These are phyloP conservation scores for Cyphellophora europaea DNA, from an alignment of 2,329 filamentous ascomycete genomes.

Conservation along the genomic window DNA sequence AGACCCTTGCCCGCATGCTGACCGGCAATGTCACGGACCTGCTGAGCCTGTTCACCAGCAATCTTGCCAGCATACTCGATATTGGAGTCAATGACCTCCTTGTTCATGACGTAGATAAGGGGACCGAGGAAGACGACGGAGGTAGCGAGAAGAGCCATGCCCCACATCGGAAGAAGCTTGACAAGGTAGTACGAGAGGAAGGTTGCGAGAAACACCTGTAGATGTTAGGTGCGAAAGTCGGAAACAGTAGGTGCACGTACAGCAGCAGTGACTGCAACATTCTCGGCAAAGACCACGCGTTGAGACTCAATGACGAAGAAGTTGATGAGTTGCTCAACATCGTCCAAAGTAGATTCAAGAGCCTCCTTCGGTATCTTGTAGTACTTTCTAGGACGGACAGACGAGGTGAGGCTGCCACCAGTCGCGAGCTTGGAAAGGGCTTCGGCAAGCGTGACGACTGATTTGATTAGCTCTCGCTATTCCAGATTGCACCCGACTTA, in stretches of 20 bases:
- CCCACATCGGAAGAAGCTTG: slow-evolving; percentile 58
- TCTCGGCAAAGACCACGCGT: slow-evolving; percentile 57
- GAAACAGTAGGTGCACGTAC: slow-evolving; percentile 33
- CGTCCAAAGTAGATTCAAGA: slow-evolving; percentile 51
- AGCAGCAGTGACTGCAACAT: slow-evolving; percentile 49
- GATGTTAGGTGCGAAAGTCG: slow-evolving; percentile 4
- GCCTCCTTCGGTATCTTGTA: slow-evolving; percentile 57
- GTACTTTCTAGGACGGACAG: slow-evolving; percentile 55
- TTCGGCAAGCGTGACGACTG: slow-evolving; percentile 46
- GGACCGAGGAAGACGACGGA: slow-evolving; percentile 50
- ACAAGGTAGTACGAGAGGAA: slow-evolving; percentile 56
- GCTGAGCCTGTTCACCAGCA: slow-evolving; percentile 48
- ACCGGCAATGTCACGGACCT: slow-evolving; percentile 51
- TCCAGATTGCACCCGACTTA: slow-evolving; percentile 25
- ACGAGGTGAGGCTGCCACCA: slow-evolving; percentile 49
- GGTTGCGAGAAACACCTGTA: slow-evolving; percentile 49
- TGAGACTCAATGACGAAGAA: slow-evolving; percentile 62
- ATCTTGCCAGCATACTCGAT: slow-evolving; percentile 45
- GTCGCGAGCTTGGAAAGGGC: slow-evolving; percentile 46
- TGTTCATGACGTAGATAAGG: slow-evolving; percentile 56
- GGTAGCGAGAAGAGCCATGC: slow-evolving; percentile 48
- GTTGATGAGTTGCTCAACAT: slow-evolving; percentile 56
- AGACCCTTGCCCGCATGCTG: slow-evolving; percentile 51
- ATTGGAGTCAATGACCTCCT: slow-evolving; percentile 53
- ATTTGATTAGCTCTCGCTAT: slow-evolving; percentile 4